Percentiles rank a stretch among this genome's conserved stretches.
Evolutionary conservation across 2,329 filamentous ascomycete genomes (phyloP).

Genomic region (Aureobasidium pullulans): DNA sequence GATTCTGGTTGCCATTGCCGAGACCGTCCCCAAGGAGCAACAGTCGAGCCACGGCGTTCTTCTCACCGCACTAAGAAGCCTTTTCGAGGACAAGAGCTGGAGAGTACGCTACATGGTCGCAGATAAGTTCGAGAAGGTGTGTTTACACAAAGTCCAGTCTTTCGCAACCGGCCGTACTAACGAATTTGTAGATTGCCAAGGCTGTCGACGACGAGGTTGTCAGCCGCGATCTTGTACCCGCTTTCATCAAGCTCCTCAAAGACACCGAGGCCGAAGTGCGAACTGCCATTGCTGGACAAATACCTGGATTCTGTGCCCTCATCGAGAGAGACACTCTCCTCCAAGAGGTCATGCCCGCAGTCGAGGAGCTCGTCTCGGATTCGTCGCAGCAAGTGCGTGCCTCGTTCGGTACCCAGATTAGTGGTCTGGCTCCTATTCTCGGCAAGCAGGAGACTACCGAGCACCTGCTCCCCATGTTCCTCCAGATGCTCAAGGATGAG

Average conservation of each 20-base stretch:
- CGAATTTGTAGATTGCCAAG: conserved; percentile 71
- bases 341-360: conserved; percentile 91
- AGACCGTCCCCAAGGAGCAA: conserved; percentile 96
- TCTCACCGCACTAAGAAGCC: conserved; percentile 76
- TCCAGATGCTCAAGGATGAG: conserved; percentile 99
- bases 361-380: conserved; percentile 94
- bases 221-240: conserved; percentile 84
- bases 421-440: conserved; percentile 88
- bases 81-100: conserved; percentile 99
- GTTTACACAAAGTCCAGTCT: conserved; percentile 13
- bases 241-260: conserved; percentile 95
- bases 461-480: conserved; percentile 95
- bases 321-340: conserved; percentile 82
- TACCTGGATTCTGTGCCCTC: conserved; percentile 89
- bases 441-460: conserved; percentile 98
- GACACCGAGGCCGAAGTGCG: conserved; percentile 97
- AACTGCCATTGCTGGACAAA: conserved; percentile 94
- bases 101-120: conserved; percentile 98
- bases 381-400: conserved; percentile 94
- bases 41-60: conserved; percentile 93
- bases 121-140: conserved; percentile 92
- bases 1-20: conserved; percentile 90
- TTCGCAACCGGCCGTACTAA: conserved; percentile 14
- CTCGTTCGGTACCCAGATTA: conserved; percentile 92
- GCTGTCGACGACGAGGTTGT: conserved; percentile 97